A percentile compares a stretch with the other conserved stretches of the same genome.
phyloP scores from a whole-genome alignment of 192 early-diverging fungal genomes.

The Coemansia sp. region DNA sequence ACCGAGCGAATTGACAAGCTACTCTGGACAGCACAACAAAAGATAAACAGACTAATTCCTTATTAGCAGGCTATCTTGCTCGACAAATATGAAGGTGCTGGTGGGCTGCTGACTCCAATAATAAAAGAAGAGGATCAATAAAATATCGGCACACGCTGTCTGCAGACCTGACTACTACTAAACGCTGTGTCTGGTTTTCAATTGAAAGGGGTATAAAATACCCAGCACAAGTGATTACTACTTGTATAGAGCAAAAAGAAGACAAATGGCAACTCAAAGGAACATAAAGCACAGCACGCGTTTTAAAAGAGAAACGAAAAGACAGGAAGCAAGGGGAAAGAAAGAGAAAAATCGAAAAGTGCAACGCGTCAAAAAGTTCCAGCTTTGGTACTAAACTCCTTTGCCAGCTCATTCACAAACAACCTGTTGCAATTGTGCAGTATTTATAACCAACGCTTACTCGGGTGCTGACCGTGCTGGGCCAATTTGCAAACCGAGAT shows the following conservation, averaged over 20 bases:
- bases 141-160: background rate
- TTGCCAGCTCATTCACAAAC: background rate
- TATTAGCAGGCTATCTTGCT: background rate
- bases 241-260: background rate
- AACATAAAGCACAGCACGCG: slow-evolving; percentile 8
- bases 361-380: slow-evolving; percentile 3
- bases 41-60: background rate
- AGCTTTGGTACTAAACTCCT: background rate
- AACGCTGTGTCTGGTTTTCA: background rate
- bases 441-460: background rate
- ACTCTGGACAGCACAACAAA: background rate
- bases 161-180: background rate
- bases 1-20: background rate
- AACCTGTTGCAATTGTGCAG: background rate
- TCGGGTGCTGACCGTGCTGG: background rate
- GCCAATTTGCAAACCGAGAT: background rate
- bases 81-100: background rate
- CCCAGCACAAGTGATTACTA: background rate
- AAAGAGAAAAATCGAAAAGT: background rate
- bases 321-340: slow-evolving; percentile 5
- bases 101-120: background rate
- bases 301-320: slow-evolving; percentile 8
- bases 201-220: background rate
- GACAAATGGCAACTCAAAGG: background rate
- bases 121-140: background rate